phyloP scores from a whole-genome alignment of 768 basidiomycete genomes.

The Boletus sensibilis region DNA sequence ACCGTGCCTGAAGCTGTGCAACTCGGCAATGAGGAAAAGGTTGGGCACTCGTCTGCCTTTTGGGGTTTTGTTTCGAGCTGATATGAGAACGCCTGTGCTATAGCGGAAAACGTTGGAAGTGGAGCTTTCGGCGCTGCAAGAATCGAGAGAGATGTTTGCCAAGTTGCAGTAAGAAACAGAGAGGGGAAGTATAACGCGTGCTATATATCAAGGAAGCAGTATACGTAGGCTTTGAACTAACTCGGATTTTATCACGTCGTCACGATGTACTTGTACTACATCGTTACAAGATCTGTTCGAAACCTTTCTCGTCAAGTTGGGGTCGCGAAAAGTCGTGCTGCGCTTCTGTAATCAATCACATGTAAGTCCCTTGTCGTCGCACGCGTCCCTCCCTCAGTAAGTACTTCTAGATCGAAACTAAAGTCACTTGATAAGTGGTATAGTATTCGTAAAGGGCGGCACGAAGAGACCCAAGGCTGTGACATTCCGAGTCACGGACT shows the following conservation, averaged over 20 bases:
- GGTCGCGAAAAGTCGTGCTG: no score
- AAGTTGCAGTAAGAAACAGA: constrained; percentile 47
- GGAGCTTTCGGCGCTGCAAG: constrained; percentile 71
- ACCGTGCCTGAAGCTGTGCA: constrained; percentile 81
- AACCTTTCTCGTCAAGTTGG: neutral
- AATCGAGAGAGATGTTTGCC: constrained; percentile 74
- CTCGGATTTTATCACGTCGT: no score
- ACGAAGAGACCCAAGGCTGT: no score
- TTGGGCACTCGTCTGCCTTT: constrained; percentile 23
- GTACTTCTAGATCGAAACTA: no score
- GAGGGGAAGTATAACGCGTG: neutral
- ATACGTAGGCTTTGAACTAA: neutral
- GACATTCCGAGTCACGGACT: no score
- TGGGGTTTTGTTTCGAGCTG: neutral
- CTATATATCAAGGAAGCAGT: neutral
- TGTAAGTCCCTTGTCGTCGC: no score
- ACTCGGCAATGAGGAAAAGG: constrained; percentile 77
- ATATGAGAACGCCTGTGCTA: neutral
- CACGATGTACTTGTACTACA: neutral
- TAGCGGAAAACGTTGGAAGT: constrained; percentile 54
- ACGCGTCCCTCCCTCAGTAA: no score
- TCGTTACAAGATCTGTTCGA: neutral
- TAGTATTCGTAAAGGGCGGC: no score
- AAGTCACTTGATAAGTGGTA: no score
- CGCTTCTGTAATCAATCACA: no score